These are phyloP conservation scores for Candida boleticola DNA, from an alignment of 805 yeast genomes.

Conservation along the genomic window DNA sequence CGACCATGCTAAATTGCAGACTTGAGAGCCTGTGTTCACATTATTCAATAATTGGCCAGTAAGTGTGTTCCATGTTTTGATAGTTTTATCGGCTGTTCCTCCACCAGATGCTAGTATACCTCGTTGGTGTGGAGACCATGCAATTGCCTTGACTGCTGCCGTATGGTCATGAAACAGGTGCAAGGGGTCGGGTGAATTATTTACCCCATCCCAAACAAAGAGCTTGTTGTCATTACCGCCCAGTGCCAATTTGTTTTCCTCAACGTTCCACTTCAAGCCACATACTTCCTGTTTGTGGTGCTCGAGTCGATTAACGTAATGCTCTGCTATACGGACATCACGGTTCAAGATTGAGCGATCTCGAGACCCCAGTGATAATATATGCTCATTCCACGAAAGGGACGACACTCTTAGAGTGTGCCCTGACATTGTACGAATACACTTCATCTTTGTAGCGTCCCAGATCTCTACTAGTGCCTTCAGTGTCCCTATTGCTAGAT, in stretches of 20 bases:
- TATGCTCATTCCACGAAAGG: constrained; percentile 91
- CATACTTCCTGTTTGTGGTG: constrained; percentile 93
- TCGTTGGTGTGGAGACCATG: constrained; percentile 97
- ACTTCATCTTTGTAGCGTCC: constrained; percentile 81
- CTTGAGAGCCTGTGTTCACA: constrained; percentile 94
- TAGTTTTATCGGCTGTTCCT: constrained; percentile 89
- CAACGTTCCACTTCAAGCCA: constrained; percentile 91
- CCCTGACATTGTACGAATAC: constrained; percentile 90
- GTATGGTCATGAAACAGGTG: constrained; percentile 76
- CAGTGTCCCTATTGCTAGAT: constrained; percentile 87
- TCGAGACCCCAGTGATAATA: constrained; percentile 81
- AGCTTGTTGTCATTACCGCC: constrained; percentile 94
- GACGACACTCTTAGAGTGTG: constrained; percentile 84
- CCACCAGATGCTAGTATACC: constrained; percentile 95
- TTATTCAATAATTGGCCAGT: constrained; percentile 73
- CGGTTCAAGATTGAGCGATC: constrained; percentile 84
- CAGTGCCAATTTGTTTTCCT: constrained; percentile 87
- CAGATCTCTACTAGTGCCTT: constrained; percentile 89
- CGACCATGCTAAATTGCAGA: constrained; percentile 93
- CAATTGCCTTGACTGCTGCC: constrained; percentile 95
- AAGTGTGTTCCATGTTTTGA: constrained; percentile 89
- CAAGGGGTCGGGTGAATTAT: constrained; percentile 52
- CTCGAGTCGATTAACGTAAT: constrained; percentile 67
- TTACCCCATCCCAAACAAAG: constrained; percentile 82
- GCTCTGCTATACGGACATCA: constrained; percentile 86